Conservation (phyloP, 2,329 filamentous ascomycete genomes). For the Claviceps digitariae region DNA sequence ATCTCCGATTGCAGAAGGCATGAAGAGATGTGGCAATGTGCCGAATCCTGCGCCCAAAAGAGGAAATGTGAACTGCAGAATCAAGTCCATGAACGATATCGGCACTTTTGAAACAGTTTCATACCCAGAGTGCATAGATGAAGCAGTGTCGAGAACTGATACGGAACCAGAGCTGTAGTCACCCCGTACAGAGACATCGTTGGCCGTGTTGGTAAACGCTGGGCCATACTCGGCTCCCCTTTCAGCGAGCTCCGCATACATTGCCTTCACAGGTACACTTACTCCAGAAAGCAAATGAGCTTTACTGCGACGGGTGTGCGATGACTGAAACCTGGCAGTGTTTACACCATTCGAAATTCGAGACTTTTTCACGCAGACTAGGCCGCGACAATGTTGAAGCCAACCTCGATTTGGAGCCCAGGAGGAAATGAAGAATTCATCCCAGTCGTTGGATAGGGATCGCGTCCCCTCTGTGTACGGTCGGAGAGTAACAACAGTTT, state of each 20-base stretch:
- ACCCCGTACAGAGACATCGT: conserved; percentile 10
- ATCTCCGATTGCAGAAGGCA: conserved; percentile 21
- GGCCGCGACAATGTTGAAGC: conserved; percentile 43
- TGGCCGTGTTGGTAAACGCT: conserved; percentile 11
- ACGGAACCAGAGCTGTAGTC: conserved; percentile 12
- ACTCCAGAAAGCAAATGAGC: background rate
- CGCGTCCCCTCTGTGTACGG: conserved; percentile 16
- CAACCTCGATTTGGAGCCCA: conserved; percentile 38
- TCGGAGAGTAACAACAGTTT: conserved; percentile 13
- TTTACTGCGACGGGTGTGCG: background rate
- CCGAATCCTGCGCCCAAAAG: conserved; percentile 22
- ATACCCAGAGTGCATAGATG: conserved; percentile 29
- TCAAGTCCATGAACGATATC: conserved; percentile 30
- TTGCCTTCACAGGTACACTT: conserved; percentile 7
- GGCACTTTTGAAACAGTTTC: conserved; percentile 31
- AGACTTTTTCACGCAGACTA: conserved; percentile 24
- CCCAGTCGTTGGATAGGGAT: conserved; percentile 30
- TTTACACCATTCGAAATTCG: conserved; percentile 11
- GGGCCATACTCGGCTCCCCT: conserved; percentile 15
- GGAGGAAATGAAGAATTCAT: conserved; percentile 43
- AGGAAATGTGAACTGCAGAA: conserved; percentile 27
- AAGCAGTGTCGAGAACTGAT: conserved; percentile 26
- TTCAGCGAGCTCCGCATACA: conserved; percentile 15
- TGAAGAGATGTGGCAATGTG: conserved; percentile 20
- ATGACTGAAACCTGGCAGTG: background rate